A percentile compares a stretch with the other conserved stretches of the same genome.
Evolutionary conservation across 2,329 filamentous ascomycete species (phyloP).

Genomic region (Arthrobotrys musiformis): DNA sequence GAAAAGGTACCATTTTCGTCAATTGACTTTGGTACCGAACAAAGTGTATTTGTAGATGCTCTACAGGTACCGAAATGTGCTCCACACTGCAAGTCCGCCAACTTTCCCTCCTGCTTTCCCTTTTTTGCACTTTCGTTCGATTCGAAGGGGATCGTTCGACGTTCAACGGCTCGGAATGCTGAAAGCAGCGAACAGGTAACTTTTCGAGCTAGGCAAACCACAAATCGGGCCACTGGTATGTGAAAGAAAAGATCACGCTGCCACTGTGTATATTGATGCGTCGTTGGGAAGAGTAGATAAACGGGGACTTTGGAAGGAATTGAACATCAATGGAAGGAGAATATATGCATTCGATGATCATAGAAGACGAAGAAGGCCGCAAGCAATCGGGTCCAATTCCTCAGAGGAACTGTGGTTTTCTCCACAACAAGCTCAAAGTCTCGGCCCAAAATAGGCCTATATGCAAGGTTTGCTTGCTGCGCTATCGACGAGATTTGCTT

Average conservation of each 20-base stretch:
- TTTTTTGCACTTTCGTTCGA: slow-evolving; percentile 19
- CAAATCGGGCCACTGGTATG: slow-evolving; percentile 20
- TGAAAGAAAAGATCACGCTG: slow-evolving; percentile 37
- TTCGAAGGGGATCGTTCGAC: slow-evolving; percentile 29
- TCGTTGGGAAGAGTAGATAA: slow-evolving; percentile 32
- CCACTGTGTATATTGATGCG: background rate
- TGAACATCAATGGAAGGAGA: background rate
- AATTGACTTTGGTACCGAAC: slow-evolving; percentile 54
- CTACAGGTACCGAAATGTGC: slow-evolving; percentile 46
- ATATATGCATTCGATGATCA: slow-evolving; percentile 22
- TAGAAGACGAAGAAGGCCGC: slow-evolving; percentile 11
- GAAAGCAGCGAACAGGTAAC: slow-evolving; percentile 29
- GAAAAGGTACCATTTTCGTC: slow-evolving; percentile 42
- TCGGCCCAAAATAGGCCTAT: slow-evolving; percentile 33
- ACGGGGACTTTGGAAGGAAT: slow-evolving; percentile 42
- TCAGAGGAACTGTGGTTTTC: slow-evolving; percentile 8
- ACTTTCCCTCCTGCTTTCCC: background rate
- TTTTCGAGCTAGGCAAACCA: slow-evolving; percentile 23
- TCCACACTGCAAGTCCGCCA: slow-evolving; percentile 17
- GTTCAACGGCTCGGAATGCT: slow-evolving; percentile 49
- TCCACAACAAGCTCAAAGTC: slow-evolving; percentile 42
- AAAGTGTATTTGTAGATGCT: slow-evolving; percentile 45
- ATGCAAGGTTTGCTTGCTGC: slow-evolving; percentile 15
- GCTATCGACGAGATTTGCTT: slow-evolving; percentile 28
- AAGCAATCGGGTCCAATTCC: slow-evolving; percentile 45